Conservation (phyloP, 176 grass and related monocot species). For the Bothriochloa decipiens region DNA sequence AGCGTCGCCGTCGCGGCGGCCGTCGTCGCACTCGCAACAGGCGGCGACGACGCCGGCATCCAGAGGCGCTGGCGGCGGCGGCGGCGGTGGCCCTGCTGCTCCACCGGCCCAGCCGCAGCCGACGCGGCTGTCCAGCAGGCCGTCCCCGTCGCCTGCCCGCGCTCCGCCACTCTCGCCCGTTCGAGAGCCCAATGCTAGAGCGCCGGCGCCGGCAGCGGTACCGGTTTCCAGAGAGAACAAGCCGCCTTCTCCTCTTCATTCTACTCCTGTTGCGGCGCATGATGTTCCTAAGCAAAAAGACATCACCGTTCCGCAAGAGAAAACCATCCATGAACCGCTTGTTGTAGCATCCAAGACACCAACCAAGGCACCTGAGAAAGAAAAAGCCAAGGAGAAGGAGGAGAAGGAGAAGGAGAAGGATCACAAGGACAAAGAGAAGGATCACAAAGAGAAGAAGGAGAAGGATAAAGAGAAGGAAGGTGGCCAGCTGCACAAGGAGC, state of each 20-base stretch:
- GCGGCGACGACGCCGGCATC: background rate
- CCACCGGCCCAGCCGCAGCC: slow-evolving; percentile 3
- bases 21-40: slow-evolving; percentile 20
- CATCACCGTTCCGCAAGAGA: slow-evolving; percentile 1
- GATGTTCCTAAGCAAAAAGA: slow-evolving; percentile 12
- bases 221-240: background rate
- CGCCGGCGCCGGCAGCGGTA: background rate
- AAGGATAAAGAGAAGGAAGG: background rate
- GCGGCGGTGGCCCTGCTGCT: background rate
- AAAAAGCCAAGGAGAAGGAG: background rate
- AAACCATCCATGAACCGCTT: slow-evolving; percentile 19
- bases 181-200: slow-evolving; percentile 16
- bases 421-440: background rate
- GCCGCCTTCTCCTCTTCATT: background rate
- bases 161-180: slow-evolving; percentile 19
- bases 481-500: slow-evolving; percentile 50
- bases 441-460: background rate
- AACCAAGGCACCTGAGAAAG: background rate
- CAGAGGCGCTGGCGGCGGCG: background rate
- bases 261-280: background rate
- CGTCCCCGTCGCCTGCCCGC: slow-evolving; percentile 37
- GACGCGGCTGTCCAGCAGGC: slow-evolving; percentile 17
- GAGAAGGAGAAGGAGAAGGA: background rate
- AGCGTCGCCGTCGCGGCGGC: slow-evolving; percentile 40
- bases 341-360: background rate